Conservation (phyloP, 2,329 filamentous ascomycete species). For the Epichloe sibirici region DNA sequence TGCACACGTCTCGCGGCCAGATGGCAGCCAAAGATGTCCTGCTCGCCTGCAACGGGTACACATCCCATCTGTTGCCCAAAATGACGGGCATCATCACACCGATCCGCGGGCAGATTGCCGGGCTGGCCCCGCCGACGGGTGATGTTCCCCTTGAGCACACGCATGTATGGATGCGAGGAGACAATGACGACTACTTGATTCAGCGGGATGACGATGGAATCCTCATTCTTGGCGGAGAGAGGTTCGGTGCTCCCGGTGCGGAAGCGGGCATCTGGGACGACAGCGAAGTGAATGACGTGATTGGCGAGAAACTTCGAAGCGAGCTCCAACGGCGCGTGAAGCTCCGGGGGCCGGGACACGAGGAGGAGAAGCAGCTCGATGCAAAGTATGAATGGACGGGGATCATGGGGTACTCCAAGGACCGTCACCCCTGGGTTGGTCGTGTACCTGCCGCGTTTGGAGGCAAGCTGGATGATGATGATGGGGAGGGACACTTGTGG, state of each 20-base stretch:
- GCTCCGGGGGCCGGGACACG: constrained; percentile 21
- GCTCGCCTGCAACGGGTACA: constrained; percentile 76
- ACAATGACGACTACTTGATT: constrained; percentile 58
- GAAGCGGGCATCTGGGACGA: constrained; percentile 47
- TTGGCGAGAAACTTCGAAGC: constrained; percentile 42
- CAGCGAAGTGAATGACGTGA: constrained; percentile 39
- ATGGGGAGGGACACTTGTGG: constrained; percentile 37
- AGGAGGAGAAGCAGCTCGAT: constrained; percentile 32
- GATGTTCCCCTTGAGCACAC: constrained; percentile 36
- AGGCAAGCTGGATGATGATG: constrained; percentile 24
- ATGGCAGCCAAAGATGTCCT: constrained; percentile 53
- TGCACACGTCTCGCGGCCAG: constrained; percentile 57
- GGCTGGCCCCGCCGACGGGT: constrained; percentile 43
- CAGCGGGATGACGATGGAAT: constrained; percentile 48
- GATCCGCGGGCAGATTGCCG: constrained; percentile 60
- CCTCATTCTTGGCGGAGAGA: constrained; percentile 61
- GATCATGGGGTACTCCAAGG: constrained; percentile 65
- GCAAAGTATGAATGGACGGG: constrained; percentile 61
- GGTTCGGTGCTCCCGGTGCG: constrained; percentile 37
- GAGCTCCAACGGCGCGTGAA: constrained; percentile 31
- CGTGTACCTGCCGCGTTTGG: constrained; percentile 40
- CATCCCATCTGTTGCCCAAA: constrained; percentile 57
- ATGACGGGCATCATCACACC: constrained; percentile 66
- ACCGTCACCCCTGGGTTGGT: constrained; percentile 60
- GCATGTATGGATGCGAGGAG: constrained; percentile 46